Evolutionary conservation across 306 rosid genomes (phyloP).

Genomic region (Trifolium repens): DNA sequence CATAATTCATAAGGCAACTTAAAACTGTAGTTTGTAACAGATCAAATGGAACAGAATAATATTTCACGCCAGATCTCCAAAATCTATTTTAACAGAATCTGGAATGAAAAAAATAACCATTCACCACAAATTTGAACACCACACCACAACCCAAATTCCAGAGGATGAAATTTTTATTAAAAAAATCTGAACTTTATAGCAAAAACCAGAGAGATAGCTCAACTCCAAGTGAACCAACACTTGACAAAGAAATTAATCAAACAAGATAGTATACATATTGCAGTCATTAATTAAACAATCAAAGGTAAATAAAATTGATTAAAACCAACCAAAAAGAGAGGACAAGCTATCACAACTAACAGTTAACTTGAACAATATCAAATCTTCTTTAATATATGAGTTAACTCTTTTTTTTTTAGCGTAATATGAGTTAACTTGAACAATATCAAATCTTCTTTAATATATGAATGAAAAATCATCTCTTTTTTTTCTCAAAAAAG

Average conservation of each 20-base stretch:
- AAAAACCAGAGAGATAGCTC: conserved; percentile 10
- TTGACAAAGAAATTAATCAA: not conserved
- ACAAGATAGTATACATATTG: not conserved
- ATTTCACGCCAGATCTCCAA: not conserved
- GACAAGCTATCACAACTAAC: not conserved
- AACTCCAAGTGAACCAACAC: conserved; percentile 16
- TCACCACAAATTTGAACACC: not conserved
- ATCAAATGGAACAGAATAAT: too few species aligned
- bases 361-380: not conserved
- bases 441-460: too few species aligned
- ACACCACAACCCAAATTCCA: not conserved
- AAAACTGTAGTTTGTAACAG: too few species aligned
- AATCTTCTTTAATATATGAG: not conserved
- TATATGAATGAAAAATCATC: not conserved
- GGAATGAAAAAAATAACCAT: not conserved
- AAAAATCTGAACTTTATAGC: conserved; percentile 5
- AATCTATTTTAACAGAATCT: not conserved
- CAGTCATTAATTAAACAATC: conserved; percentile 2
- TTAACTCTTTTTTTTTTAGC: too few species aligned
- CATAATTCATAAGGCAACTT: too few species aligned
- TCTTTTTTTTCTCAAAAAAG: not conserved
- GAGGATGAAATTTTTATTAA: not conserved
- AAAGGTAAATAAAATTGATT: not conserved
- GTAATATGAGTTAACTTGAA: too few species aligned
- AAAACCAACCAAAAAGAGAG: conserved; percentile 24